phyloP scores from a whole-genome alignment of 768 basidiomycete species.

The Hypholoma sublateritium region DNA sequence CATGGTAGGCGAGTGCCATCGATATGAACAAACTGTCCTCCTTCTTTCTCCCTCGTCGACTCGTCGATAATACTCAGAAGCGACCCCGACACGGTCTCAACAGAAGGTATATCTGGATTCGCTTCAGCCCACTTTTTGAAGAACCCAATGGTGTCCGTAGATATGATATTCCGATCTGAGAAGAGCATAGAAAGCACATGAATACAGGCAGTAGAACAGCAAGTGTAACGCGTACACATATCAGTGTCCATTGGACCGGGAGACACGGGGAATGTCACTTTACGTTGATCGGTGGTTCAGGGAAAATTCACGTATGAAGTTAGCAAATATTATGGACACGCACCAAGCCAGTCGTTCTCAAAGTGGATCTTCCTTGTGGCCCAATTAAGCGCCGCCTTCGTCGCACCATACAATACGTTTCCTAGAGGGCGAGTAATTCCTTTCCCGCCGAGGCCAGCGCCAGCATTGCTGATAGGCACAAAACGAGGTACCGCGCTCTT shows the following conservation, averaged over 20 bases:
- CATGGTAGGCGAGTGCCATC: not conserved
- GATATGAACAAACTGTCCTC: not conserved
- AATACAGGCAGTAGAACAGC: not conserved
- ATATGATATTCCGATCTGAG: not conserved
- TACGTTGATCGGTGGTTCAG: not conserved
- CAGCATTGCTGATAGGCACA: not conserved
- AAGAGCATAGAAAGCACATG: too few relatives aligned
- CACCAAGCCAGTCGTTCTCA: constrained; percentile 12
- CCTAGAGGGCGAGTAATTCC: not conserved
- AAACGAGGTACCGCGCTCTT: not conserved
- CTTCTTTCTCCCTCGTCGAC: not conserved
- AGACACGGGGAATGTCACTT: not conserved
- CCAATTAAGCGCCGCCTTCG: constrained; percentile 10
- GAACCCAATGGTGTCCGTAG: not conserved
- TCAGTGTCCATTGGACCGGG: not conserved
- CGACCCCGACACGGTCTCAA: too few relatives aligned
- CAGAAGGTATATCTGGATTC: not conserved
- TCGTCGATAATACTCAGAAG: not conserved
- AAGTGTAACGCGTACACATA: not conserved
- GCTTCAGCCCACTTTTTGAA: not conserved
- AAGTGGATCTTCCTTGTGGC: constrained; percentile 10
- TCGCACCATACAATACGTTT: not conserved
- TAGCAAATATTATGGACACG: not conserved
- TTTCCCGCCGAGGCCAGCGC: not conserved
- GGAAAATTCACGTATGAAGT: not conserved